phyloP scores from a whole-genome alignment of 306 rosid species.

The Vigna angularis region DNA sequence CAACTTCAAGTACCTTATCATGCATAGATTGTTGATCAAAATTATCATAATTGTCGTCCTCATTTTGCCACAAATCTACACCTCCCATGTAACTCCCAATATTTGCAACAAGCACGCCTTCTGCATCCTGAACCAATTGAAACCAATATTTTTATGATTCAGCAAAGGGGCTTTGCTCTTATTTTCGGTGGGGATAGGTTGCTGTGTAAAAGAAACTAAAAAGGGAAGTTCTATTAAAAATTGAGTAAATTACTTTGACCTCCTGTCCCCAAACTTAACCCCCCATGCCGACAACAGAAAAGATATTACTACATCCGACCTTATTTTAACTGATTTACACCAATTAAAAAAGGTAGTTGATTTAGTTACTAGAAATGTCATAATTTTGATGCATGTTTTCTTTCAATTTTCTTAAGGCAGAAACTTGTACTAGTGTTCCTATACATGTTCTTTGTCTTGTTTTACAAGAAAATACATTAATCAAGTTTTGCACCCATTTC shows the following conservation, averaged over 20 bases:
- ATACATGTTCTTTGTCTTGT: too few species aligned
- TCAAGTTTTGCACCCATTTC: too few species aligned
- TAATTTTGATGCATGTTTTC: too few species aligned
- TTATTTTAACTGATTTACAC: too few species aligned
- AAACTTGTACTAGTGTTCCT: too few species aligned
- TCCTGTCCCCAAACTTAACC: not conserved
- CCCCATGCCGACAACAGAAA: not conserved
- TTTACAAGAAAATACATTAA: too few species aligned
- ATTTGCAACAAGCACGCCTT: slow-evolving; percentile 98
- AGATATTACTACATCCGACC: too few species aligned
- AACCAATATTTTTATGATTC: slow-evolving; percentile 27
- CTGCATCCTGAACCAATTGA: slow-evolving; percentile 80
- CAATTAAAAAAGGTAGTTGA: too few species aligned
- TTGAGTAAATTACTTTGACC: slow-evolving; percentile 14
- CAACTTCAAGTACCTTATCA: slow-evolving; percentile 96
- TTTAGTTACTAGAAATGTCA: too few species aligned
- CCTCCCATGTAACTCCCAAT: slow-evolving; percentile 99
- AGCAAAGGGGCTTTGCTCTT: slow-evolving; percentile 12
- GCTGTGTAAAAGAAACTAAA: slow-evolving; percentile 3
- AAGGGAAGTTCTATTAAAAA: slow-evolving; percentile 5
- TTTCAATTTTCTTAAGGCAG: too few species aligned
- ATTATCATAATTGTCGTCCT: slow-evolving; percentile 90
- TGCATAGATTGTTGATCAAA: slow-evolving; percentile 98
- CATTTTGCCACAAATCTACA: slow-evolving; percentile 99
- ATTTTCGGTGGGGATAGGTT: not conserved